phyloP scores from a whole-genome alignment of 1,284 basidiomycete genomes.

The Naganishia liquefaciens region DNA sequence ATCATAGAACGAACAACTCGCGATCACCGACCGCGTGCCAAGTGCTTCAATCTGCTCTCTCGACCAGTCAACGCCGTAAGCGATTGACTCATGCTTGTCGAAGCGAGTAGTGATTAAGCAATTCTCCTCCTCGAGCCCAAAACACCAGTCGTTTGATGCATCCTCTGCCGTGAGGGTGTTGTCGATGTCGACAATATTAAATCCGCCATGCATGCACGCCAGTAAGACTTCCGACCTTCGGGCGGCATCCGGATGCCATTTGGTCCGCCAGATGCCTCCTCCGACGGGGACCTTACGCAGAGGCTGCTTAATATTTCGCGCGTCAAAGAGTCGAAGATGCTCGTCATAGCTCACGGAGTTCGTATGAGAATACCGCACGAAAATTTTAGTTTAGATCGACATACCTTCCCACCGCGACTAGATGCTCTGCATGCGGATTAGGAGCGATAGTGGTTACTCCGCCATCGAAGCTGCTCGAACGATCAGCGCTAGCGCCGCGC shows the following conservation, averaged over 20 bases:
- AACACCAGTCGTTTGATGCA: slow-evolving; percentile 35
- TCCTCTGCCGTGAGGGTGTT: slow-evolving; percentile 36
- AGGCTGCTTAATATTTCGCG: slow-evolving; percentile 65
- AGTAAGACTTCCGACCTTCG: slow-evolving; percentile 73
- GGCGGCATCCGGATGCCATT: slow-evolving; percentile 78
- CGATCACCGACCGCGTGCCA: slow-evolving; percentile 61
- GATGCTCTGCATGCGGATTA: slow-evolving; percentile 73
- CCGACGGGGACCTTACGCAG: slow-evolving; percentile 69
- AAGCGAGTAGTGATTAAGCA: slow-evolving; percentile 64
- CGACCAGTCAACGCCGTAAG: slow-evolving; percentile 97
- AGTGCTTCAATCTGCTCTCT: slow-evolving; percentile 46
- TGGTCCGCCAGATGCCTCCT: slow-evolving; percentile 92
- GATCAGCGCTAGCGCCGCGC: neutral
- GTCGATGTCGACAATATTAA: slow-evolving; percentile 71
- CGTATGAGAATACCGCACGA: slow-evolving; percentile 1
- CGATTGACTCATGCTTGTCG: slow-evolving; percentile 77
- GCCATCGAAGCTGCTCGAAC: slow-evolving; percentile 71
- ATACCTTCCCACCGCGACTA: slow-evolving; percentile 89
- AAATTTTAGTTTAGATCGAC: slow-evolving; percentile 30
- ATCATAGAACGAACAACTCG: slow-evolving; percentile 96
- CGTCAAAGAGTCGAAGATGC: slow-evolving; percentile 79
- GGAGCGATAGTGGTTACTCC: slow-evolving; percentile 90
- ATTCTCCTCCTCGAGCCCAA: slow-evolving; percentile 41
- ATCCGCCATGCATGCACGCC: slow-evolving; percentile 97
- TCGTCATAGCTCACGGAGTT: slow-evolving; percentile 72